These are phyloP conservation scores for Cucurbitaria berberidis DNA, from an alignment of 2,329 filamentous ascomycete species.

Conservation along the genomic window DNA sequence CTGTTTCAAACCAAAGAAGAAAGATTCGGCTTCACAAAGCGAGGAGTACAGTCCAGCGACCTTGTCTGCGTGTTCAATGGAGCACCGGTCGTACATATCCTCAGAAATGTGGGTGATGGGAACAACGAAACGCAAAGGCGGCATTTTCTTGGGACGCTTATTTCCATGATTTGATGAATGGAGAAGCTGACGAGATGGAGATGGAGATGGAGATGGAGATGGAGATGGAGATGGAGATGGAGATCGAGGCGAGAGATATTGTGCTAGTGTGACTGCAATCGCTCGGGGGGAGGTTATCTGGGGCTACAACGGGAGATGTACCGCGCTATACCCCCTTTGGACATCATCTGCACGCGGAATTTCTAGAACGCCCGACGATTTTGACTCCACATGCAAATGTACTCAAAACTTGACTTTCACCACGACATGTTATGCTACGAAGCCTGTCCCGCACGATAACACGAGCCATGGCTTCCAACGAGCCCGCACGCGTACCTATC, in stretches of 20 bases:
- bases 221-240: no score
- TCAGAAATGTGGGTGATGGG: neutral
- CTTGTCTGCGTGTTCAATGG: conserved; percentile 8
- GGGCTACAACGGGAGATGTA: neutral
- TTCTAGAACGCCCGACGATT: conserved; percentile 9
- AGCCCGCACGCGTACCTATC: conserved; percentile 73
- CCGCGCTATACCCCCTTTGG: neutral
- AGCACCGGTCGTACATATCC: neutral
- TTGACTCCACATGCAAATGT: conserved; percentile 5
- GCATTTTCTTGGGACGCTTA: conserved; percentile 10
- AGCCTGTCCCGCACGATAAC: conserved; percentile 34
- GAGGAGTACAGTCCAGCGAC: conserved; percentile 2
- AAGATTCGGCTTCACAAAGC: neutral
- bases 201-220: no score
- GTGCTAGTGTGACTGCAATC: conserved; percentile 2
- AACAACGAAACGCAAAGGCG: neutral
- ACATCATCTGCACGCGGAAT: conserved; percentile 13
- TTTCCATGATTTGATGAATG: conserved; percentile 9
- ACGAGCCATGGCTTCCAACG: conserved; percentile 39
- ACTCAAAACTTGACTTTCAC: neutral
- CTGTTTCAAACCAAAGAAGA: neutral
- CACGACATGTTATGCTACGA: conserved; percentile 50
- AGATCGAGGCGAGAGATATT: conserved; percentile 3
- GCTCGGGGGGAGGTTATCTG: neutral
- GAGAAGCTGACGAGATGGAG: conserved; percentile 9